Percentiles rank a stretch among this genome's conserved stretches.
These are phyloP conservation scores for Hsuehochloa calcarea DNA, from an alignment of 176 grass and related monocot species.

Conservation along the genomic window DNA sequence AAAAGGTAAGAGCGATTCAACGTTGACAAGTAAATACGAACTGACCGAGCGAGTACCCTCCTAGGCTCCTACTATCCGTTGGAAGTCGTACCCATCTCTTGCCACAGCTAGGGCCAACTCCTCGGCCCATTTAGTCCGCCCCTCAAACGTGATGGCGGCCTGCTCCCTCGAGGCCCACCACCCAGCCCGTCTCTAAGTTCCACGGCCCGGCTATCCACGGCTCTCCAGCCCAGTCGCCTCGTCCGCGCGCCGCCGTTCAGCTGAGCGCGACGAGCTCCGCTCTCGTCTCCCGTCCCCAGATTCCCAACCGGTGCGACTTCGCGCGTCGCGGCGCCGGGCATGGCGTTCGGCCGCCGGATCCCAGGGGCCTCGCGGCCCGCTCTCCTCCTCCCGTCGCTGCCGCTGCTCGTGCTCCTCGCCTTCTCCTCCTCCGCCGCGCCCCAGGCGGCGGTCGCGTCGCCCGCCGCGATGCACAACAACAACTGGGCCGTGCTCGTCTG, in stretches of 20 bases:
- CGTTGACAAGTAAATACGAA: too few species aligned
- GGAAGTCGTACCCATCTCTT: too few species aligned
- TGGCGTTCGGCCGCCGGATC: conserved; percentile 16
- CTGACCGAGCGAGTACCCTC: too few species aligned
- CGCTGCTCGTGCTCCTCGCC: neutral
- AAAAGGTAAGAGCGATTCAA: too few species aligned
- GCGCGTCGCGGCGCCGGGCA: conserved; percentile 15
- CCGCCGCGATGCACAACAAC: conserved; percentile 85
- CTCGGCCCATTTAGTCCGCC: neutral
- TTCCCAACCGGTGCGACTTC: neutral
- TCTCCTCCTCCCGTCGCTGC: neutral
- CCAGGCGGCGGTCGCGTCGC: neutral
- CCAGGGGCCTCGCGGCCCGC: neutral
- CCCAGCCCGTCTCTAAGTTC: neutral
- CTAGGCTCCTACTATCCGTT: too few species aligned
- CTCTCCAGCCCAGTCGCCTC: neutral
- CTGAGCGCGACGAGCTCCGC: neutral
- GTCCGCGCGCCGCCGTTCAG: too few species aligned
- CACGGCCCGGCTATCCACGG: neutral
- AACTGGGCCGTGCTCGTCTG: conserved; percentile 97
- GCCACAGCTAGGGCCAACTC: neutral
- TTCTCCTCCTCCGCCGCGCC: neutral
- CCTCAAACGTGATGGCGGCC: neutral
- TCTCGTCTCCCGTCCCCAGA: neutral
- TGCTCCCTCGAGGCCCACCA: neutral